These are phyloP conservation scores for Flaveria robusta DNA, from an alignment of 129 eudicot genomes.

Conservation along the genomic window DNA sequence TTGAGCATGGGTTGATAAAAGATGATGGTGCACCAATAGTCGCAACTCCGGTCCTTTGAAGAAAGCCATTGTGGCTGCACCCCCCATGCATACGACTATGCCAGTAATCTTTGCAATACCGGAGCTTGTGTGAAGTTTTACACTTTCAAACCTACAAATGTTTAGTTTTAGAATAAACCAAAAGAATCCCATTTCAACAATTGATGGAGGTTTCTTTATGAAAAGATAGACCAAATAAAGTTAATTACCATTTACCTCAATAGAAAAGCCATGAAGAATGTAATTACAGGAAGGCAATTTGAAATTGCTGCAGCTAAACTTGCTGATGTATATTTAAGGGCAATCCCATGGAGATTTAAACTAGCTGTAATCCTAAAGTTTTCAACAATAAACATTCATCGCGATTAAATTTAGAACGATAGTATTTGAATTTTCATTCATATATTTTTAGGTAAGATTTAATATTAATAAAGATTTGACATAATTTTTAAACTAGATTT, in stretches of 20 bases:
- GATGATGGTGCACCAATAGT: constrained; percentile 52
- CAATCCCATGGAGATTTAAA: constrained; percentile 71
- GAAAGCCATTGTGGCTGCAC: constrained; percentile 65
- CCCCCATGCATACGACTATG: constrained; percentile 53
- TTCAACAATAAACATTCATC: neutral
- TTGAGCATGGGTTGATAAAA: constrained; percentile 35
- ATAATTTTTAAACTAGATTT: neutral
- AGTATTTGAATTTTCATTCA: neutral
- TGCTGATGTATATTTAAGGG: constrained; percentile 67
- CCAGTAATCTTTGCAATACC: constrained; percentile 62
- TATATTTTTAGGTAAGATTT: neutral
- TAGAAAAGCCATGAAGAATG: constrained; percentile 70
- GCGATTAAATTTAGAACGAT: neutral
- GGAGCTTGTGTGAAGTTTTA: constrained; percentile 43
- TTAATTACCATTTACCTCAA: constrained; percentile 41
- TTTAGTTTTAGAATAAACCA: neutral
- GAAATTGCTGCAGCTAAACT: constrained; percentile 75
- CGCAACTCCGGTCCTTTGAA: constrained; percentile 59
- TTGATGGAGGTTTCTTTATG: neutral
- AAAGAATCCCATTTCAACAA: neutral
- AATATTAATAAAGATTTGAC: too few relatives aligned
- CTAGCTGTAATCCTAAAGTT: constrained; percentile 58
- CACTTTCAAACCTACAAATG: constrained; percentile 51
- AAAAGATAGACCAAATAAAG: neutral
- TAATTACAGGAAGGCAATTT: constrained; percentile 69